Base-by-base conservation (phyloP, 1,284 basidiomycete genomes). In the Pascua guehoae region DNA sequence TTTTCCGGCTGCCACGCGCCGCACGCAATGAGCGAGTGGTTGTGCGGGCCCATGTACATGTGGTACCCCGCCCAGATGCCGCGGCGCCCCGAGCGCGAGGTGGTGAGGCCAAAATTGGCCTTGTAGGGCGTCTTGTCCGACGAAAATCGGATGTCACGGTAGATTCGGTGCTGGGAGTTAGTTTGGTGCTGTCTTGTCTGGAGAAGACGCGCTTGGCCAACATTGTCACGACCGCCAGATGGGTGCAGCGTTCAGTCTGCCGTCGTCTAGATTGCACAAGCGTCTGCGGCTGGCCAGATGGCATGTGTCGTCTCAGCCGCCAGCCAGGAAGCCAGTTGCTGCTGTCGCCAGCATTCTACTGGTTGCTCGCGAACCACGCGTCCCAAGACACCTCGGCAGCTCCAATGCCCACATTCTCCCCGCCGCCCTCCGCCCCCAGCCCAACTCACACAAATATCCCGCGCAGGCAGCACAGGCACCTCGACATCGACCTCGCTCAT, bases 1-100 rank as follows among this genome's bases (percentile, higher is more conserved):
- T 85, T 88, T 1, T 82, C 87, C 0, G 92, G 91, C 69, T 85
- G 86, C 91, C 92, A 96, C 7, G 82, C 73, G 4, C 92, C 92
- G 2, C 85, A 89, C 14, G 88, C 91, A 39, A 95, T 76, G 10
- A 89, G 58, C 58, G 85, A 88, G 57, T 84, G 76, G 41, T 82
- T 81, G 14, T 85, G 86, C 0, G 91, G 85, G 65, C 83, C 82
- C 49, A 93, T 65, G 43, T 67, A 69, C 12, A 75, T 59, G 61
- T 73, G 67, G 62, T 75, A 78, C 5, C 66, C 69, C 18, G 74
- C 77, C 68, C 70, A 78, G 24, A 73, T 62, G 11, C 77, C 77
- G 58, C 75, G 76, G 2, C 76, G 65, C 2, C 77, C 77, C 3
- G 67, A 66, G 24, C 74, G 70, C 12, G 66, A 69, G 37, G 71